These are phyloP conservation scores for Xylariales sp. DNA, from an alignment of 2,329 filamentous ascomycete species.

Conservation along the genomic window DNA sequence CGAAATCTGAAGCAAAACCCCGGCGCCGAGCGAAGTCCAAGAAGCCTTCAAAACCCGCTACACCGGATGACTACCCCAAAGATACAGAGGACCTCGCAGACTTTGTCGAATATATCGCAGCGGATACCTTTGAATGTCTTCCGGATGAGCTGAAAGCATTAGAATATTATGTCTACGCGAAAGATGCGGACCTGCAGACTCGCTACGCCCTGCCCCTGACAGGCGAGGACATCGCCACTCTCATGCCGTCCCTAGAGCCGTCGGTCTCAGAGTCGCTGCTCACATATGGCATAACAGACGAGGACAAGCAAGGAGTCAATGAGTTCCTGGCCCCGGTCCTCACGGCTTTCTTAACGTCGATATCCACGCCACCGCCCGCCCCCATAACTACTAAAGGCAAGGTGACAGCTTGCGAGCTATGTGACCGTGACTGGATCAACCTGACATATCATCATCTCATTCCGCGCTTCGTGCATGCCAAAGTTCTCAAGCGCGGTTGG, in stretches of 20 bases:
- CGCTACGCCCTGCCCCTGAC: conserved; percentile 56
- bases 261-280: conserved; percentile 61
- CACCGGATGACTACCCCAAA: conserved; percentile 7
- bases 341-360: conserved; percentile 53
- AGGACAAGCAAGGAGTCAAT: conserved; percentile 36
- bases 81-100: conserved; percentile 68
- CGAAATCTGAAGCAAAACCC: conserved; percentile 34
- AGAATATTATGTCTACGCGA: conserved; percentile 45
- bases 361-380: conserved; percentile 58
- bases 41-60: conserved; percentile 11
- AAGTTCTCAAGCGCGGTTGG: conserved; percentile 74
- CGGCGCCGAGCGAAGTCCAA: conserved; percentile 40
- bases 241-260: conserved; percentile 53
- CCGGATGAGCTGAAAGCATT: conserved; percentile 57
- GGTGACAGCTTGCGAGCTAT: conserved; percentile 67
- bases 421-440: conserved; percentile 67
- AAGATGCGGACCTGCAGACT: conserved; percentile 43
- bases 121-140: conserved; percentile 62
- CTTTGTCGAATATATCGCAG: conserved; percentile 75
- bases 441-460: conserved; percentile 84
- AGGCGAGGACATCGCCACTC: conserved; percentile 39
- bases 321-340: conserved; percentile 61
- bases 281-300: conserved; percentile 60
- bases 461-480: conserved; percentile 70
- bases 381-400: conserved; percentile 48